A percentile compares a stretch with the other conserved stretches of the same genome.
phyloP scores from a whole-genome alignment of 2,329 filamentous ascomycete genomes.

The Fusarium haematococcum region DNA sequence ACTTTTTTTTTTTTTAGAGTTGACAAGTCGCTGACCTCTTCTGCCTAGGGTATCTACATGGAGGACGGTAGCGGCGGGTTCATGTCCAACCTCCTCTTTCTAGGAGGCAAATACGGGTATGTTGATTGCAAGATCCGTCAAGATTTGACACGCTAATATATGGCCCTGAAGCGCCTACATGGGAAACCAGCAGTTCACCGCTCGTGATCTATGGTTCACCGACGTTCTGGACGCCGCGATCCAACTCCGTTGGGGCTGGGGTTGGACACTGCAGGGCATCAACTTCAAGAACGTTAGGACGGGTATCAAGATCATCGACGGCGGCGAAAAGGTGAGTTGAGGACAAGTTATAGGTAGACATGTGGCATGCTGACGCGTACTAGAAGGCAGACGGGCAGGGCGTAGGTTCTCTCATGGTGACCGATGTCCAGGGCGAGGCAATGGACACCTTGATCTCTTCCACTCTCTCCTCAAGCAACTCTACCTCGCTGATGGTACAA shows the following conservation, averaged over 20 bases:
- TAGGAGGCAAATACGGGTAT: slow-evolving; percentile 65
- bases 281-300: slow-evolving; percentile 70
- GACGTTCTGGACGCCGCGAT: slow-evolving; percentile 71
- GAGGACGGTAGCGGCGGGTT: slow-evolving; percentile 55
- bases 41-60: slow-evolving; percentile 37
- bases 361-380: too few species aligned
- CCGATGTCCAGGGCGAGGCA: too few species aligned
- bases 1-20: too few species aligned
- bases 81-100: slow-evolving; percentile 71
- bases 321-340: slow-evolving; percentile 18
- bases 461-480: too few species aligned
- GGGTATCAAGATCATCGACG: slow-evolving; percentile 61
- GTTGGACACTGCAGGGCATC: slow-evolving; percentile 78
- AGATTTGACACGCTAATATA: slow-evolving; percentile 32
- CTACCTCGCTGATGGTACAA: slow-evolving; percentile 15
- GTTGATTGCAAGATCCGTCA: background rate
- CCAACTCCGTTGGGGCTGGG: slow-evolving; percentile 80
- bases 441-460: too few species aligned
- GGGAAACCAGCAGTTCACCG: slow-evolving; percentile 77
- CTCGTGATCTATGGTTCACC: slow-evolving; percentile 74
- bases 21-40: background rate
- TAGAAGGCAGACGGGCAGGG: slow-evolving; percentile 9
- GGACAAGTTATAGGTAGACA: too few species aligned
- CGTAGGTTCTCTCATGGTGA: slow-evolving; percentile 27
- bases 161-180: slow-evolving; percentile 38